Evolutionary conservation across 2,329 filamentous ascomycete genomes (phyloP), one percentile per base, ranked within the genome.

Genomic region (Akanthomyces muscarius): DNA sequence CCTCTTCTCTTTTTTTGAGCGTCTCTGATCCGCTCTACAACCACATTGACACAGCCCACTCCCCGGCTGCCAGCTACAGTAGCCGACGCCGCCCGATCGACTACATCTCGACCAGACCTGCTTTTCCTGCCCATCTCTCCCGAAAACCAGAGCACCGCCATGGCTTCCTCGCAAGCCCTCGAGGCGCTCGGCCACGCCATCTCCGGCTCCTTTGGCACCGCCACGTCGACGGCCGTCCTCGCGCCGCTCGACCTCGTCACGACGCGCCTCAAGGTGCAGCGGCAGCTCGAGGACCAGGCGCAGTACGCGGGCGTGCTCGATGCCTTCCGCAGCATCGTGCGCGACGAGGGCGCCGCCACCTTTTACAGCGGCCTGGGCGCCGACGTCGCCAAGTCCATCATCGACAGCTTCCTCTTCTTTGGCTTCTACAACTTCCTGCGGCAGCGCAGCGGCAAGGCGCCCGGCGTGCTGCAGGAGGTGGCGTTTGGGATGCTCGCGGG

Each of bases 321-420:
- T 75, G 90, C 89, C 0, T 83, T 89, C 45, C 77, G 80, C 64
- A 88, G 86, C 72, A 95, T 96, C 67, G 89, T 89, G 69, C 77
- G 80, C 41, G 79, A 83, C 38, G 89, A 92, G 73, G 91, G 90
- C n/a, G 86, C 89, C 4, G 67, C 88, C 21, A 90, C 88, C 1
- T 87, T 96, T 67, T 97, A 90, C 71, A 82, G 80, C 28, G 89
- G 89, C 30, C 73, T 89, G 1, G 76, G 81, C 7, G 81, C 84
- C 42, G 88, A 90, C 70, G 85, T 88, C 13, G 81, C 78, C 69
- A 91, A 90, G 73, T 87, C 85, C 28, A 80, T 88, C 25, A 81
- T 86, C 36, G 91, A 95, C 77, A 90, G 89, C 63, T 94, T 95
- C 72, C 80, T 96, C 58, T 96, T 96, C 80, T 96, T 96, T 77